Evolutionary conservation across 345 rosid species (phyloP), one percentile per base, ranked within the genome.

Genomic region (Eucalyptus polybractea): DNA sequence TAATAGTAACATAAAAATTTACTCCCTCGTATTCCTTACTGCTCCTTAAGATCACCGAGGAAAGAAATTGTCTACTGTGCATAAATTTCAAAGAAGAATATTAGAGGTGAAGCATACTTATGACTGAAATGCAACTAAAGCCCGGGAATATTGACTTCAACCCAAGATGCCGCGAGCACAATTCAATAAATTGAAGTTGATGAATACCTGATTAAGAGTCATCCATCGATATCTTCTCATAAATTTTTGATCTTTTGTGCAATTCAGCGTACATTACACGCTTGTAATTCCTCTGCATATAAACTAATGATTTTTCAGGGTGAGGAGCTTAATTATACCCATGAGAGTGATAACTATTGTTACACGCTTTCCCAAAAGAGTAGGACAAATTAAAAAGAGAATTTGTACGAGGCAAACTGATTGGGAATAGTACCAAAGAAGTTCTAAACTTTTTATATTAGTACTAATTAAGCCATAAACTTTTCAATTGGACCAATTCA

Each of bases 361-460:
- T 69, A 19, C 44, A 69, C 2, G 24, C 44, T 69, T 69, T 69
- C 21, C 54, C 54, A 51, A 31, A 16, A 67, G 19, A 33, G 40
- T 10, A 6, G 81, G 81, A 19, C 14, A 10, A 8, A 10, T 33
- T 33, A 69, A 8, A 31, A 31, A 33, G 80, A 33, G 9, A 22
- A 33, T 33, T 33, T 37, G 25, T 10, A 19, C 10, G 81, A 19
- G 81, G 27, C 45, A 72, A 37, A 37, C 4, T 72, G 4, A 54
- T 0, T 16, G 3, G 54, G 22, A 51, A 17, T 17, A 51, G 22
- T 17, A 51, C 4, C 1, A 51, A 51, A 51, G 17, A 51, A 16
- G 2, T 7, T 1, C 0, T 17, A 17, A 51, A 51, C 0, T 1
- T 51, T 51, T 51, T 51, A 1, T 0, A 51, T 51, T 7, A 0